phyloP scores from a whole-genome alignment of 768 basidiomycete genomes.

The Tricholoma sp. region DNA sequence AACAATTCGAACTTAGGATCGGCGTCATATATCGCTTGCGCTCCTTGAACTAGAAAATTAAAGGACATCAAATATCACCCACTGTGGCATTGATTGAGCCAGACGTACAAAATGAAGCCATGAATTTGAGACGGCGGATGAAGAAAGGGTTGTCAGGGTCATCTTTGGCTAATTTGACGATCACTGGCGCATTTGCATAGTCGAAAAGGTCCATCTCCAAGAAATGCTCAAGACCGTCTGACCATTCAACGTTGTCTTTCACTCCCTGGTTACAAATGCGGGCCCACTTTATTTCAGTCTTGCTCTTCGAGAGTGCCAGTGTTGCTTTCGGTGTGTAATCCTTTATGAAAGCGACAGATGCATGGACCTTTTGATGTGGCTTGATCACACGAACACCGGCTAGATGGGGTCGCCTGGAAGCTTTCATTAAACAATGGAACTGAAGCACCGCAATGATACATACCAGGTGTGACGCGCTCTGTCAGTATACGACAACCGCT shows the following conservation, averaged over 20 bases:
- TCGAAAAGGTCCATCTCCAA: neutral
- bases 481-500: neutral
- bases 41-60: neutral
- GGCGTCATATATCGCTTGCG: neutral
- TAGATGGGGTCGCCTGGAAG: too few species aligned
- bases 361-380: neutral
- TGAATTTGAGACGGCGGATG: neutral
- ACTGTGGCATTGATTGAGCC: too few species aligned
- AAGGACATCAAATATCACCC: too few species aligned
- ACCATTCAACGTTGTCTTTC: neutral
- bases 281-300: neutral
- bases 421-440: too few species aligned
- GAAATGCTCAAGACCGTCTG: neutral
- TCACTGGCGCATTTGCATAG: neutral
- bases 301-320: neutral
- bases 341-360: neutral
- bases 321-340: neutral
- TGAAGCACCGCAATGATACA: neutral
- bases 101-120: neutral
- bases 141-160: too few species aligned
- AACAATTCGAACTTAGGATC: too few species aligned
- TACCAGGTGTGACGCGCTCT: too few species aligned
- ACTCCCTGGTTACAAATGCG: neutral
- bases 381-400: neutral
- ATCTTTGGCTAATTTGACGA: neutral